Base-by-base conservation (phyloP, 192 early-diverging fungal species). In the Thamnidium elegans region DNA sequence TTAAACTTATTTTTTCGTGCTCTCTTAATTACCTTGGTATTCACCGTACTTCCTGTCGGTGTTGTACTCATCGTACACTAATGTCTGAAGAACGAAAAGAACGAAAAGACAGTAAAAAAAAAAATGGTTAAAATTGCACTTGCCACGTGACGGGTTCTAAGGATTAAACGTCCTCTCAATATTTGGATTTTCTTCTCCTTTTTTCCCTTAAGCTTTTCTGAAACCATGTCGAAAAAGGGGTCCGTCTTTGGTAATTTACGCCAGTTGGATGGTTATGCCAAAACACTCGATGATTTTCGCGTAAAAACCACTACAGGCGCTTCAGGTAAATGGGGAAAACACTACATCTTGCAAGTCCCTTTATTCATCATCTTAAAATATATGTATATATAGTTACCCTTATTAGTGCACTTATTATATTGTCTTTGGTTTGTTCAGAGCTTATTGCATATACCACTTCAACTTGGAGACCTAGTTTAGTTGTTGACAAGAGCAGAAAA, bases 241-340 rank as follows among this genome's bases (percentile, higher is more conserved):
- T 79, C 86, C 7, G 52, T 82, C n/a, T 63, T 81, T 54, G 70
- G 69, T 48, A 61, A 78, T 31, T 77, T 90, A 58, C 84, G 81
- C 62, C 79, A 75, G 60, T 82, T 91, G 66, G 91, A 94, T 60
- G 89, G 85, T n/a, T 99, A 98, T 66, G 95, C 95, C 11, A 99
- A 99, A 70, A 94, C 95, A 2, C 79, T 96, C 19, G 97, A 99
- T 62, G 94, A 99, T 79, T 96, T 98, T 80, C 82, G 86, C 52
- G 79, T 89, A 17, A 88, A 90, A 69, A 96, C 94, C 8, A 78
- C 80, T 39, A 79, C 87, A 11, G 94, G 94, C 43, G 94, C 90
- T 13, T 59, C 78, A 51, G 84, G 90, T 21, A 42, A 54, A 19
- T 14, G n/a, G n/a, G n/a, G n/a, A 14, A 58, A 4, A 36, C 11